These are phyloP conservation scores for Paecilomyces niveus DNA, from an alignment of 2,329 filamentous ascomycete species.

Conservation along the genomic window DNA sequence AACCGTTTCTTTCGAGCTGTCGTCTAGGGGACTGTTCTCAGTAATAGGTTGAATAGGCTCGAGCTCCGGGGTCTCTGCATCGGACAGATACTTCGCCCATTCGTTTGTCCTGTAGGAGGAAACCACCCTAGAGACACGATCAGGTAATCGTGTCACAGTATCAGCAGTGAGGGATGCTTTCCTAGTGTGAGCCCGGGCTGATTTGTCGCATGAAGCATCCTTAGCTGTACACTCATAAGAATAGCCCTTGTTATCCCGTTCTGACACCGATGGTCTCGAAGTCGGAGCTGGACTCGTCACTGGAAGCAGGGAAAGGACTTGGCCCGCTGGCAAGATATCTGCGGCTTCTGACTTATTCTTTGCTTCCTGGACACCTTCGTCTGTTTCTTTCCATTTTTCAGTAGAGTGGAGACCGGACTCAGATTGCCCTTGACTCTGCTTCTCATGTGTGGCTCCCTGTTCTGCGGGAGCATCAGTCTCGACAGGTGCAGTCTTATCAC, in stretches of 20 bases:
- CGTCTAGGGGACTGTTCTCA: slow-evolving; percentile 24
- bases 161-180: slow-evolving; percentile 23
- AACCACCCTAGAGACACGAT: slow-evolving; percentile 67
- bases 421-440: not conserved
- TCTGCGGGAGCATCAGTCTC: not conserved
- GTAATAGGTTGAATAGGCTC: slow-evolving; percentile 39
- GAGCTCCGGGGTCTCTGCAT: slow-evolving; percentile 65
- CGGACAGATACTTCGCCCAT: slow-evolving; percentile 84
- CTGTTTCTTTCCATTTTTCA: not conserved
- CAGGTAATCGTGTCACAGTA: slow-evolving; percentile 54
- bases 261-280: not conserved
- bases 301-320: slow-evolving; percentile 1
- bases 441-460: not conserved
- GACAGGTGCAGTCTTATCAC: not conserved
- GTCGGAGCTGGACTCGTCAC: slow-evolving; percentile 1
- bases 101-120: slow-evolving; percentile 86
- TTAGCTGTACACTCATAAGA: not conserved
- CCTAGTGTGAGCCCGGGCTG: slow-evolving; percentile 9
- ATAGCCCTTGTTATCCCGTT: not conserved
- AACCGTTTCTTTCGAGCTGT: slow-evolving; percentile 40
- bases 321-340: not conserved
- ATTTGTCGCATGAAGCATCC: slow-evolving; percentile 2
- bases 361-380: not conserved
- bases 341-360: not conserved
- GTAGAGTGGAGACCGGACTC: not conserved